Conservation (phyloP, 192 early-diverging fungal genomes). For the Umbelopsis vinacea region DNA sequence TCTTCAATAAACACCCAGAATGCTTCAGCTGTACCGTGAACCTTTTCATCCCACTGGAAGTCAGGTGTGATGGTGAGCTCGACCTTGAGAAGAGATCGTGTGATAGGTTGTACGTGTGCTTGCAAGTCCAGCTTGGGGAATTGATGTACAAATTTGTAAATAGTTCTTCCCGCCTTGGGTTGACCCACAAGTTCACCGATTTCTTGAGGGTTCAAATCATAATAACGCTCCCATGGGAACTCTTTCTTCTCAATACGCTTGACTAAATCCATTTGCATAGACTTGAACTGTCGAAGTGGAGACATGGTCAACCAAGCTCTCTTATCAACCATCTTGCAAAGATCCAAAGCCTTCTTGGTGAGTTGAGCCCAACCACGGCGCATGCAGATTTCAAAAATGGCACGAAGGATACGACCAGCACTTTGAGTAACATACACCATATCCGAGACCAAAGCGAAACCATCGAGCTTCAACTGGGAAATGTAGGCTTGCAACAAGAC, state of each 20-base stretch:
- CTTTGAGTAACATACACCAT: slow-evolving; percentile 94
- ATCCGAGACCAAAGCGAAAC: slow-evolving; percentile 96
- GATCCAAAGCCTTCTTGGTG: slow-evolving; percentile 83
- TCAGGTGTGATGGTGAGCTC: slow-evolving; percentile 81
- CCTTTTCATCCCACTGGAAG: slow-evolving; percentile 94
- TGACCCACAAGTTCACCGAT: slow-evolving; percentile 87
- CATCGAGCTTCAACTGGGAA: slow-evolving; percentile 76
- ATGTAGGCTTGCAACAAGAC: slow-evolving; percentile 91
- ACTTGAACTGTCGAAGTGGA: slow-evolving; percentile 80
- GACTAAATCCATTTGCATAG: slow-evolving; percentile 67
- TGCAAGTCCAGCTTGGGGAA: slow-evolving; percentile 85
- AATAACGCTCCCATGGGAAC: slow-evolving; percentile 93
- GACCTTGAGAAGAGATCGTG: slow-evolving; percentile 86
- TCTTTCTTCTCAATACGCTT: slow-evolving; percentile 91
- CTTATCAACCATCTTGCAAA: slow-evolving; percentile 98
- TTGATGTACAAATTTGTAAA: slow-evolving; percentile 78
- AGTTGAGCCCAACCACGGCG: slow-evolving; percentile 92
- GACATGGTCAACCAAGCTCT: slow-evolving; percentile 94
- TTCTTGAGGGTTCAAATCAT: slow-evolving; percentile 83
- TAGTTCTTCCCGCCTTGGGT: slow-evolving; percentile 73
- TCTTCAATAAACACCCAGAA: slow-evolving; percentile 99
- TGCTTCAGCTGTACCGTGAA: slow-evolving; percentile 88
- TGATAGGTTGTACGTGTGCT: slow-evolving; percentile 89
- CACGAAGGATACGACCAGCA: slow-evolving; percentile 88
- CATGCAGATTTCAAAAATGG: slow-evolving; percentile 94